These are phyloP conservation scores for Arthromyces matolae DNA, from an alignment of 768 basidiomycete species.

Conservation along the genomic window DNA sequence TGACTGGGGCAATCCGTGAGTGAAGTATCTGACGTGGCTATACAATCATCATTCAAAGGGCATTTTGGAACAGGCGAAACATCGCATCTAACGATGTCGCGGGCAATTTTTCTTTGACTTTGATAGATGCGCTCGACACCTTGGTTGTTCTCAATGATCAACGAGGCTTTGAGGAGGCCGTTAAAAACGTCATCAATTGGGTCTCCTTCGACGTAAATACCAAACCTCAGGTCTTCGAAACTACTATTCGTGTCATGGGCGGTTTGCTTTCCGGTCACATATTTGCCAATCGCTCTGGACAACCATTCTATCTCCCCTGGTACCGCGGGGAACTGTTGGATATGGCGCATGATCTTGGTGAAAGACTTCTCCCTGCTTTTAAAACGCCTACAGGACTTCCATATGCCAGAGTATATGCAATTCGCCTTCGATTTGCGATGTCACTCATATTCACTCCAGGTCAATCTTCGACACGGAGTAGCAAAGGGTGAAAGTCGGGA, in stretches of 20 bases:
- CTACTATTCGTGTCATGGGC: slow-evolving; percentile 90
- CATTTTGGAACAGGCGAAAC: slow-evolving; percentile 38
- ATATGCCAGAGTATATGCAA: slow-evolving; percentile 68
- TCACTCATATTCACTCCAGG: slow-evolving; percentile 35
- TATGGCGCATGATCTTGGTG: slow-evolving; percentile 84
- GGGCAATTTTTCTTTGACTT: slow-evolving; percentile 86
- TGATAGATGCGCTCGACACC: slow-evolving; percentile 82
- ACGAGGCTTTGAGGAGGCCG: slow-evolving; percentile 77
- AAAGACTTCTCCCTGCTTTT: slow-evolving; percentile 87
- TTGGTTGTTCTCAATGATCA: slow-evolving; percentile 84
- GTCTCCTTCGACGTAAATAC: slow-evolving; percentile 93
- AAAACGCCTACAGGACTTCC: slow-evolving; percentile 89
- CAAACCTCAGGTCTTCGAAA: slow-evolving; percentile 97
- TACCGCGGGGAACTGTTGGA: slow-evolving; percentile 76
- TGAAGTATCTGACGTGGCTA: slow-evolving; percentile 12
- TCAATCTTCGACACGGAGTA: slow-evolving; percentile 82
- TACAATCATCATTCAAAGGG: background rate
- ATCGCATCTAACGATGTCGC: slow-evolving; percentile 87
- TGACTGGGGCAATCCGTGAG: slow-evolving; percentile 80
- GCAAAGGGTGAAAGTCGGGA: slow-evolving; percentile 71
- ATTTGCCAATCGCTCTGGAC: slow-evolving; percentile 63
- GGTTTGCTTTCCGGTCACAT: slow-evolving; percentile 85
- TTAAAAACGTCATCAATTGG: slow-evolving; percentile 74
- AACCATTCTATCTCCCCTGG: slow-evolving; percentile 78
- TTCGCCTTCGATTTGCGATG: background rate